Conservation (phyloP, 2,329 filamentous ascomycete species). For the Cladosporium cucumerinum region DNA sequence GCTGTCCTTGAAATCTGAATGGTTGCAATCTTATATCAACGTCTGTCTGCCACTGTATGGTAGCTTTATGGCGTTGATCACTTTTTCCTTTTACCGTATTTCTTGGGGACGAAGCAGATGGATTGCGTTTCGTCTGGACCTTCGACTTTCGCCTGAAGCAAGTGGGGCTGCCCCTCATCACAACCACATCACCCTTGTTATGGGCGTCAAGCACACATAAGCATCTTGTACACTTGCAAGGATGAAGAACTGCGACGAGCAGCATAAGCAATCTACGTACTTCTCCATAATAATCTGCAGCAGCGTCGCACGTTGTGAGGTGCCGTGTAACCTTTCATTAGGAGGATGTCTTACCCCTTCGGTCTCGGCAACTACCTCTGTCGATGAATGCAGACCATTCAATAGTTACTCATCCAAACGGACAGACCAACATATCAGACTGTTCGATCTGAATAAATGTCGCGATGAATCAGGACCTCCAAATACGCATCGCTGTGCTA, state of each 20-base stretch:
- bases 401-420: too few relatives aligned
- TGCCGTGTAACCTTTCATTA: background rate
- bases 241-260: too few relatives aligned
- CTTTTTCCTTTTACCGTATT: background rate
- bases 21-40: background rate
- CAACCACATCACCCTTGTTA: background rate
- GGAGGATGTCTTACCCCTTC: too few relatives aligned
- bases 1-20: background rate
- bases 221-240: too few relatives aligned
- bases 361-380: too few relatives aligned
- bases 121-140: conserved; percentile 11
- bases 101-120: background rate
- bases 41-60: background rate
- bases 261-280: background rate
- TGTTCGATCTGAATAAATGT: too few relatives aligned
- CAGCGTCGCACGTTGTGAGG: background rate
- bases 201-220: background rate
- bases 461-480: too few relatives aligned
- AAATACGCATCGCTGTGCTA: too few relatives aligned
- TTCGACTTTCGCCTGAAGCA: background rate
- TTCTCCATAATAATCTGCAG: background rate
- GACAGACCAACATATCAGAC: too few relatives aligned
- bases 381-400: too few relatives aligned
- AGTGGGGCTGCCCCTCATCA: conserved; percentile 4
- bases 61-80: background rate